Conservation (phyloP, 2,329 filamentous ascomycete species). For the Cladosporium sp. region DNA sequence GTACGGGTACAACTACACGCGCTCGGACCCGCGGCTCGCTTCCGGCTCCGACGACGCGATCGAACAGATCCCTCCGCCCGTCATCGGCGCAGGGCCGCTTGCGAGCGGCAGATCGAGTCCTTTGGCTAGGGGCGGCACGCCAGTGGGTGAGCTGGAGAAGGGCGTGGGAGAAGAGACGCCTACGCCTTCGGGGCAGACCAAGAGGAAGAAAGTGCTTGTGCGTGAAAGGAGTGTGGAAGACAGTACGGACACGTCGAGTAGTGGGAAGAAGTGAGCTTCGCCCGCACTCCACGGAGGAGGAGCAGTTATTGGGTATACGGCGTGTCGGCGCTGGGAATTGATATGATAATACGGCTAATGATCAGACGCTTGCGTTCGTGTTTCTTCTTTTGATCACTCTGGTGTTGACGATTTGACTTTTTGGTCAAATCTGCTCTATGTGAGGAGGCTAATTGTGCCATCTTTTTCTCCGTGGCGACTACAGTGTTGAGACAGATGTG, state of each 20-base stretch:
- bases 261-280: not conserved
- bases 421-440: no score
- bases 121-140: slow-evolving; percentile 19
- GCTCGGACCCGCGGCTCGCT: slow-evolving; percentile 21
- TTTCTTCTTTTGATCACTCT: not conserved
- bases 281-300: not conserved
- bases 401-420: not conserved
- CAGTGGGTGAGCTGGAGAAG: slow-evolving; percentile 19
- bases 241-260: not conserved
- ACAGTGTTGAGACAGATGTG: no score
- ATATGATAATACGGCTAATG: not conserved
- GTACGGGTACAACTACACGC: slow-evolving; percentile 28
- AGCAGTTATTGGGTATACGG: not conserved
- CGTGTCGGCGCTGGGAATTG: not conserved
- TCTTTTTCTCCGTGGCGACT: no score
- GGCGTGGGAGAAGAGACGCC: slow-evolving; percentile 6
- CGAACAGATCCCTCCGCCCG: not conserved
- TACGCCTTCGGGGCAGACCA: slow-evolving; percentile 1
- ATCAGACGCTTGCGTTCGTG: not conserved
- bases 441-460: no score
- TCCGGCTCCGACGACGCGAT: slow-evolving; percentile 5
- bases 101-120: slow-evolving; percentile 14
- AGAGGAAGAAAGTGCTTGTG: slow-evolving; percentile 19
- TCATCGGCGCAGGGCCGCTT: not conserved
- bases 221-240: slow-evolving; percentile 17